These are phyloP conservation scores for Verticillium tricorpus DNA, from an alignment of 2,329 filamentous ascomycete genomes.

Conservation along the genomic window DNA sequence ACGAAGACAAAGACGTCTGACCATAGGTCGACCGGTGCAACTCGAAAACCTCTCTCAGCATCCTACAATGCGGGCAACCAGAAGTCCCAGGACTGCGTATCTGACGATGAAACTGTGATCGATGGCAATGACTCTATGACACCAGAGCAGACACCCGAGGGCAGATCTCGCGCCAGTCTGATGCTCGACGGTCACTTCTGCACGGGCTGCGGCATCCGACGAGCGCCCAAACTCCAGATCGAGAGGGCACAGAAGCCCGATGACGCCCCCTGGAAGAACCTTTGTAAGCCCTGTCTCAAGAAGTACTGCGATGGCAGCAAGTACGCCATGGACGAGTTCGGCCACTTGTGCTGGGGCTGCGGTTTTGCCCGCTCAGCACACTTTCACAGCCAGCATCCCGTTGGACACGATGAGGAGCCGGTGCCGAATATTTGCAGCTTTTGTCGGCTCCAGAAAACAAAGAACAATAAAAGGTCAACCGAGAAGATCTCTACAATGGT, in stretches of 20 bases:
- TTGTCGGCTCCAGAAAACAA: slow-evolving; percentile 21
- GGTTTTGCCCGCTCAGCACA: slow-evolving; percentile 26
- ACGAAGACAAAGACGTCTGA: not conserved
- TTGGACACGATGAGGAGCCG: slow-evolving; percentile 15
- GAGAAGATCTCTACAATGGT: slow-evolving; percentile 8
- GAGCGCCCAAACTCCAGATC: slow-evolving; percentile 9
- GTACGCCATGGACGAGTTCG: not conserved
- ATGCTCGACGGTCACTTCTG: slow-evolving; percentile 13
- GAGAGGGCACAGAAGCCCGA: slow-evolving; percentile 5
- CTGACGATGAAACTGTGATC: not conserved
- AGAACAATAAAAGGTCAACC: slow-evolving; percentile 1
- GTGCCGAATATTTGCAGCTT: slow-evolving; percentile 28
- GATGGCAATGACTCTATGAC: not conserved
- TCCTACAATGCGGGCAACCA: not conserved
- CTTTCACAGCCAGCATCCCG: slow-evolving; percentile 30
- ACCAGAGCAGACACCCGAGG: slow-evolving; percentile 4
- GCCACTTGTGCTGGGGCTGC: slow-evolving; percentile 28
- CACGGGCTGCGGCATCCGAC: slow-evolving; percentile 12
- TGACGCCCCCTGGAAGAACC: slow-evolving; percentile 11
- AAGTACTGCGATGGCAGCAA: slow-evolving; percentile 4
- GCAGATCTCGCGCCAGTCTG: slow-evolving; percentile 6
- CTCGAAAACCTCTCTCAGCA: not conserved
- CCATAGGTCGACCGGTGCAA: not conserved
- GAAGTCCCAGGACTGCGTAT: not conserved
- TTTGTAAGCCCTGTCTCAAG: slow-evolving; percentile 10